These are phyloP conservation scores for peach (Prunus persica) DNA, from an alignment of 306 rosid genomes.

Conservation along the genomic window DNA sequence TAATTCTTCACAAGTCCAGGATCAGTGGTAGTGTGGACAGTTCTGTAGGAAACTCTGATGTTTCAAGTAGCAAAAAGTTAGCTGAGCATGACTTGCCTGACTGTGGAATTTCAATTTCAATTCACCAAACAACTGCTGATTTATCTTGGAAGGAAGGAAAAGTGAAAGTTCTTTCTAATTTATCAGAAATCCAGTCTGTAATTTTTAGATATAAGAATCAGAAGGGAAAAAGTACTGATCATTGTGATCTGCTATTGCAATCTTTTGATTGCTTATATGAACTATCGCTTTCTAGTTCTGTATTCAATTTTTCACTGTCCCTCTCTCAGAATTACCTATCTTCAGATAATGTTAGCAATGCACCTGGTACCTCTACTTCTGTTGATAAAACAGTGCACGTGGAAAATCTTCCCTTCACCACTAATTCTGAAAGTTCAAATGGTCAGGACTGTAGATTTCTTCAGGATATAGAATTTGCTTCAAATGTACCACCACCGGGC, in stretches of 20 bases:
- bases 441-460: slow-evolving; percentile 30
- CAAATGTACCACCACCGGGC: slow-evolving; percentile 26
- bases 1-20: slow-evolving; percentile 67
- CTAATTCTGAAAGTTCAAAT: slow-evolving; percentile 35
- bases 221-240: slow-evolving; percentile 35
- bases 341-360: slow-evolving; percentile 34
- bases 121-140: slow-evolving; percentile 47
- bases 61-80: slow-evolving; percentile 34
- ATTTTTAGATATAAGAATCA: slow-evolving; percentile 50
- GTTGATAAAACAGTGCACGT: slow-evolving; percentile 33
- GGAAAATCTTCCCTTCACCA: slow-evolving; percentile 34
- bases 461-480: slow-evolving; percentile 34
- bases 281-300: slow-evolving; percentile 59
- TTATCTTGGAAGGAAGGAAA: slow-evolving; percentile 59
- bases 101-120: slow-evolving; percentile 68
- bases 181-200: slow-evolving; percentile 44
- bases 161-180: slow-evolving; percentile 45
- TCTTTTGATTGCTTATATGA: slow-evolving; percentile 60
- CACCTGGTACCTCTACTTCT: slow-evolving; percentile 29
- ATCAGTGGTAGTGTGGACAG: slow-evolving; percentile 31
- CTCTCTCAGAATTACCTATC: slow-evolving; percentile 36
- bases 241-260: slow-evolving; percentile 37
- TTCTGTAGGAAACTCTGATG: slow-evolving; percentile 20
- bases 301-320: slow-evolving; percentile 32
- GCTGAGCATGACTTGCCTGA: slow-evolving; percentile 51